A percentile compares a stretch with the other conserved stretches of the same genome.
These are phyloP conservation scores for Furcasterigmium sp. DNA, from an alignment of 2,329 filamentous ascomycete genomes.

Conservation along the genomic window DNA sequence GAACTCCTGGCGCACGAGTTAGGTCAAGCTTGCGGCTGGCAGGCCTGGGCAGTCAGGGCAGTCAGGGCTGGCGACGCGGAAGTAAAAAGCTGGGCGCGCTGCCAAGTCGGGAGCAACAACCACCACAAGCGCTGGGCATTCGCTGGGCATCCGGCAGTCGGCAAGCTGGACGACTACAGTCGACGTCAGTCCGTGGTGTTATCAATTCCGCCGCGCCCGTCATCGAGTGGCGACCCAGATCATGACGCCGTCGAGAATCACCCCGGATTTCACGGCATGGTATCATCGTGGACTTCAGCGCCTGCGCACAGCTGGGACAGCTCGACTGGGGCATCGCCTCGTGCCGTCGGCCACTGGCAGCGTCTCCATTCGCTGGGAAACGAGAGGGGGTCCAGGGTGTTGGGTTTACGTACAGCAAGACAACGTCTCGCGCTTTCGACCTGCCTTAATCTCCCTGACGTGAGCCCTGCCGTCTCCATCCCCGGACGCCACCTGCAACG, in stretches of 20 bases:
- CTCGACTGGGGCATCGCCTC: neutral
- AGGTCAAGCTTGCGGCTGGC: too few species aligned
- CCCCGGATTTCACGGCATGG: neutral
- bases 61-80: too few species aligned
- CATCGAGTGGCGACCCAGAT: too few species aligned
- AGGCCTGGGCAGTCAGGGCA: too few species aligned
- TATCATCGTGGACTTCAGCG: neutral
- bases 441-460: neutral
- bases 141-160: neutral
- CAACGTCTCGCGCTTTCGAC: neutral
- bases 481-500: slow-evolving; percentile 1
- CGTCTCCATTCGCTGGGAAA: too few species aligned
- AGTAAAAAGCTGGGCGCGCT: too few species aligned
- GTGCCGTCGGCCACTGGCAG: too few species aligned
- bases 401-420: neutral
- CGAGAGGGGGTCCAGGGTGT: too few species aligned
- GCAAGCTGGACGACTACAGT: neutral
- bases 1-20: too few species aligned
- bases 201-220: neutral
- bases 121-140: neutral
- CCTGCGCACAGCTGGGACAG: neutral
- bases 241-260: neutral
- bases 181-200: neutral
- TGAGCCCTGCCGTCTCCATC: neutral
- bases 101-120: neutral